A percentile compares a stretch with the other conserved stretches of the same genome.
These are phyloP conservation scores for Suhomyces maxii DNA, from an alignment of 1,139 yeast genomes.

Conservation along the genomic window DNA sequence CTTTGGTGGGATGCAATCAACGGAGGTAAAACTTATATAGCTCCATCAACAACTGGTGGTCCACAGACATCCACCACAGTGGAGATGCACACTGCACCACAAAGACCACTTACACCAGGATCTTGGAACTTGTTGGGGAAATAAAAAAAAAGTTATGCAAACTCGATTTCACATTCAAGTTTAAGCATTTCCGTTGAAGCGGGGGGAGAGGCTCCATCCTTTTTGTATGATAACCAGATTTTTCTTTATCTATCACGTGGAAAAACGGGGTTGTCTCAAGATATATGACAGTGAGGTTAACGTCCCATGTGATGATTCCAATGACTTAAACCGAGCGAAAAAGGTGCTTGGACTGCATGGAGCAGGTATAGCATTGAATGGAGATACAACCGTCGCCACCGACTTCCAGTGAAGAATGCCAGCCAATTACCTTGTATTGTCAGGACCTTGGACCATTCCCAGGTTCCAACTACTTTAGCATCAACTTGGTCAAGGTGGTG, in stretches of 20 bases:
- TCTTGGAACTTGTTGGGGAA: constrained; percentile 4
- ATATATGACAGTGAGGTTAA: neutral
- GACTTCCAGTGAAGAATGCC: too few relatives aligned
- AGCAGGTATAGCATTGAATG: too few relatives aligned
- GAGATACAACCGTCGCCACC: too few relatives aligned
- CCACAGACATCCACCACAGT: neutral
- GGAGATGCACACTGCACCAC: constrained; percentile 5
- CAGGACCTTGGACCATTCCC: too few relatives aligned
- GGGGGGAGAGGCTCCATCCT: too few relatives aligned
- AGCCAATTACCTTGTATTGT: too few relatives aligned
- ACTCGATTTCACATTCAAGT: neutral
- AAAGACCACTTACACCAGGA: constrained; percentile 9
- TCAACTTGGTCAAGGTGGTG: too few relatives aligned
- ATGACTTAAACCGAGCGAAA: neutral
- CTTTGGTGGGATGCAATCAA: constrained; percentile 28
- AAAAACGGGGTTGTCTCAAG: neutral
- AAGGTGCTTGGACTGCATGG: neutral
- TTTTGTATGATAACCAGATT: too few relatives aligned
- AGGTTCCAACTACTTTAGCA: too few relatives aligned
- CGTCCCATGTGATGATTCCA: neutral
- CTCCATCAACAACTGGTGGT: constrained; percentile 10
- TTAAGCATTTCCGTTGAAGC: neutral
- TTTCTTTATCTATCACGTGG: neutral
- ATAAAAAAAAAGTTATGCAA: too few relatives aligned
- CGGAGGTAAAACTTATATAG: constrained; percentile 22